Percentiles rank a stretch among this genome's conserved stretches.
phyloP scores from a whole-genome alignment of 371 early-diverging fungal genomes.

The Mortierella sp. region DNA sequence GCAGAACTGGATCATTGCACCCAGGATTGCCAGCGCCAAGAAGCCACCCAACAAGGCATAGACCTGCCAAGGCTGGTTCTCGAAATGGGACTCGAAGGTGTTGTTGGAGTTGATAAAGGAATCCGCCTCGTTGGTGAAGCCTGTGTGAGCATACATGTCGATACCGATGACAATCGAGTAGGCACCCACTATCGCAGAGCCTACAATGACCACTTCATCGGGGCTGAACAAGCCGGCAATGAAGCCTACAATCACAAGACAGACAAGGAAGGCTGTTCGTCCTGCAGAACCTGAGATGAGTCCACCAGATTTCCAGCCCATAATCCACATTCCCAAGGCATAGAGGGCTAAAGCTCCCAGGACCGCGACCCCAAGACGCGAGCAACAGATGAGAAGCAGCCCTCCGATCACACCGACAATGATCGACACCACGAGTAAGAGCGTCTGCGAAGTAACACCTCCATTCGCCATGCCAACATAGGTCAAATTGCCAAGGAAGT shows the following conservation, averaged over 20 bases:
- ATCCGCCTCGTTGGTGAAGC: conserved; percentile 60
- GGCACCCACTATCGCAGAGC: conserved; percentile 74
- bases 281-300: conserved; percentile 64
- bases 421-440: conserved; percentile 67
- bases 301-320: conserved; percentile 66
- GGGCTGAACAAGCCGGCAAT: conserved; percentile 64
- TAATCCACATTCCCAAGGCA: conserved; percentile 65
- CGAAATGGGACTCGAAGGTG: conserved; percentile 17
- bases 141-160: conserved; percentile 80
- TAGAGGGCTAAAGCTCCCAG: conserved; percentile 70
- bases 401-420: conserved; percentile 67
- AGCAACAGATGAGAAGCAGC: conserved; percentile 57
- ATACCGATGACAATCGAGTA: conserved; percentile 77
- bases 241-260: conserved; percentile 63
- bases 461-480: conserved; percentile 66
- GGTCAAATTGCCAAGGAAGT: conserved; percentile 58
- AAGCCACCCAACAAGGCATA: conserved; percentile 22
- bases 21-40: conserved; percentile 13
- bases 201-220: conserved; percentile 66
- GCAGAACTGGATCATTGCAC: conserved; percentile 17
- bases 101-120: conserved; percentile 42
- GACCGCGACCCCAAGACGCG: conserved; percentile 60
- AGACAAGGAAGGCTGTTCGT: conserved; percentile 70
- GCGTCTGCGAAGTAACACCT: conserved; percentile 58
- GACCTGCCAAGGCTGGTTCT: conserved; percentile 10